These are phyloP conservation scores for Fusarium nelsonii DNA, from an alignment of 2,329 filamentous ascomycete genomes.

Conservation along the genomic window DNA sequence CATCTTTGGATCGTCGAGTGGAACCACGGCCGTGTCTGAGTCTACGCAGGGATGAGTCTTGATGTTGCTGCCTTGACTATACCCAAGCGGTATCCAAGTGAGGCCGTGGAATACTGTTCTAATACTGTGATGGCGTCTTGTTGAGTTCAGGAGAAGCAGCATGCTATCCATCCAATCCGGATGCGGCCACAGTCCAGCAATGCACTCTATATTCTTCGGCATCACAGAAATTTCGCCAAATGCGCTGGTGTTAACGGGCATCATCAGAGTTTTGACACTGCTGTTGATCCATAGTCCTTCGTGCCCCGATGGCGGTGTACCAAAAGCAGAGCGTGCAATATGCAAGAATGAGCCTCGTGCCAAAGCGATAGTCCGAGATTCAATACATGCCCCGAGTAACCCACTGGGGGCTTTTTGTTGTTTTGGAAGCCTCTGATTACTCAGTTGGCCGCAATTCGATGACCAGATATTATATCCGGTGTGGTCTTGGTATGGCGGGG, in stretches of 20 bases:
- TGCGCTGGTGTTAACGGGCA: background rate
- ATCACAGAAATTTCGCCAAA: background rate
- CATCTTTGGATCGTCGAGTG: constrained; percentile 15
- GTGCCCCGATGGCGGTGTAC: too few species aligned
- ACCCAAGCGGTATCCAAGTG: background rate
- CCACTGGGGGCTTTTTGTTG: background rate
- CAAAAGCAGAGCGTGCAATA: too few species aligned
- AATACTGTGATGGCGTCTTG: background rate
- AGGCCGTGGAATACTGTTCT: background rate
- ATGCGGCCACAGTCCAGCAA: background rate
- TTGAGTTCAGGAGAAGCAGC: background rate
- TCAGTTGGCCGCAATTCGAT: background rate
- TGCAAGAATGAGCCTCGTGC: background rate
- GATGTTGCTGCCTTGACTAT: background rate
- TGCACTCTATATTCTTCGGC: background rate
- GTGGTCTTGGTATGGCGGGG: background rate
- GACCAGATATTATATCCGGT: background rate
- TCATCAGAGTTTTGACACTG: background rate
- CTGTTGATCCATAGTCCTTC: background rate
- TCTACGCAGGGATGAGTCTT: background rate
- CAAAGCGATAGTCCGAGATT: background rate
- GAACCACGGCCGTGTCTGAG: background rate
- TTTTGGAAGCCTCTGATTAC: background rate
- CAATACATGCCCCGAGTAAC: background rate
- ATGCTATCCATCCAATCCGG: background rate